Base-by-base conservation (phyloP, 345 rosid genomes). In the Laguncularia racemosa region DNA sequence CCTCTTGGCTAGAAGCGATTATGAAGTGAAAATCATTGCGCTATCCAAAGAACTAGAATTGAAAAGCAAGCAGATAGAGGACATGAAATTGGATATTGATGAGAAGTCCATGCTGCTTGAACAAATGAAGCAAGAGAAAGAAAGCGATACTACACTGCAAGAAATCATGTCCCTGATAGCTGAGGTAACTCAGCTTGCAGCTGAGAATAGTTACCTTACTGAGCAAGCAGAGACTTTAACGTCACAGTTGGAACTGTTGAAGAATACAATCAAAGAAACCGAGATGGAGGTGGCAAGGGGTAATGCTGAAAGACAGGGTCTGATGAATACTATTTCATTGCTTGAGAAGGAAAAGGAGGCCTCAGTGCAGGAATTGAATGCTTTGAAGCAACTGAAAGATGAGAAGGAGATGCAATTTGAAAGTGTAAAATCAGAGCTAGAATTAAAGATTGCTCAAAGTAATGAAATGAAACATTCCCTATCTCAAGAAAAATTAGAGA, bases 31-130 rank as follows among this genome's bases (percentile, higher is more conserved):
- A 60, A 19, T 71, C 20, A 48, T 20, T 16, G 58, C 51, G 51
- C 67, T 77, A 4, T 73, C 58, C 21, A 28, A 40, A 21, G 71
- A 71, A 49, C 45, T 71, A 33, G 61, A 65, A 28, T 55, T 33
- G 28, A 68, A 71, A 63, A 48, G 53, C 23, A 58, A 58, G 47
- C 70, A 63, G 20, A 60, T 70, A 4, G 68, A 58, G 19, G 54
- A 56, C 49, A 44, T 69, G 71, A 15, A 44, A 53, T 47, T 46
- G 48, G 71, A 68, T 47, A 65, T 58, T 56, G 73, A 69, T 13
- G 58, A 68, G 11, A 76, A 65, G 19, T 68, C 67, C 14, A 59
- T 54, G 63, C 66, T 57, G 66, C 71, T 68, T 33, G 73, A 71
- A 58, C 66, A 64, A 55, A 56, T 57, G 58, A 56, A 58, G 56